Evolutionary conservation across 129 eudicot species (phyloP).

Genomic region (Escallonia rubra): DNA sequence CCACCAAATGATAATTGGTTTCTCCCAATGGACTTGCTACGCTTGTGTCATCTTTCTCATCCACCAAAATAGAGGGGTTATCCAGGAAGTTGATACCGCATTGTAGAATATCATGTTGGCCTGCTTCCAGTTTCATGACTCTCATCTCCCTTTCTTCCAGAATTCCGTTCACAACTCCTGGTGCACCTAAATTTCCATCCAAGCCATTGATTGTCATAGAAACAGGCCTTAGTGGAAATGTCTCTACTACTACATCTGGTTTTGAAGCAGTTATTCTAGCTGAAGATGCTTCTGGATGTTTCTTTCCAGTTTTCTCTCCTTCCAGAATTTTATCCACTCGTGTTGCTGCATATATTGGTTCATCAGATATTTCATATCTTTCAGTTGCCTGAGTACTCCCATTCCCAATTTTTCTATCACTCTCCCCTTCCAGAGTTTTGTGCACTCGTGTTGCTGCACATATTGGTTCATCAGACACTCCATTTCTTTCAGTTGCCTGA

Average conservation of each 20-base stretch:
- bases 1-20: slow-evolving; percentile 4
- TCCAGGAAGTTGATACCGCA: slow-evolving; percentile 7
- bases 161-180: slow-evolving; percentile 4
- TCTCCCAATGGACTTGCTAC: slow-evolving; percentile 6
- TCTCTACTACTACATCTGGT: slow-evolving; percentile 52
- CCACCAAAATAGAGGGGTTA: slow-evolving; percentile 13
- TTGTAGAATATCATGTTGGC: neutral
- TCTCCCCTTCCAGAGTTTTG: no score
- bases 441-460: no score
- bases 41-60: slow-evolving; percentile 12
- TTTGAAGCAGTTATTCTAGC: slow-evolving; percentile 13
- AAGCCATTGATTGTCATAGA: slow-evolving; percentile 13
- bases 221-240: slow-evolving; percentile 66
- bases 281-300: slow-evolving; percentile 21
- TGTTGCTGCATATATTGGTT: slow-evolving; percentile 9
- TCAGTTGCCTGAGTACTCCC: slow-evolving; percentile 15
- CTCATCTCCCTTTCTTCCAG: slow-evolving; percentile 14
- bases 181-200: slow-evolving; percentile 20
- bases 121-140: slow-evolving; percentile 16
- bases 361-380: slow-evolving; percentile 6
- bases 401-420: neutral
- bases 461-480: no score
- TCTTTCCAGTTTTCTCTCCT: slow-evolving; percentile 21
- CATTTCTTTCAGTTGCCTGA: neutral
- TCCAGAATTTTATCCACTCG: slow-evolving; percentile 15